phyloP scores from a whole-genome alignment of 116 monocot genomes.

The Phalaenopsis hybrid region DNA sequence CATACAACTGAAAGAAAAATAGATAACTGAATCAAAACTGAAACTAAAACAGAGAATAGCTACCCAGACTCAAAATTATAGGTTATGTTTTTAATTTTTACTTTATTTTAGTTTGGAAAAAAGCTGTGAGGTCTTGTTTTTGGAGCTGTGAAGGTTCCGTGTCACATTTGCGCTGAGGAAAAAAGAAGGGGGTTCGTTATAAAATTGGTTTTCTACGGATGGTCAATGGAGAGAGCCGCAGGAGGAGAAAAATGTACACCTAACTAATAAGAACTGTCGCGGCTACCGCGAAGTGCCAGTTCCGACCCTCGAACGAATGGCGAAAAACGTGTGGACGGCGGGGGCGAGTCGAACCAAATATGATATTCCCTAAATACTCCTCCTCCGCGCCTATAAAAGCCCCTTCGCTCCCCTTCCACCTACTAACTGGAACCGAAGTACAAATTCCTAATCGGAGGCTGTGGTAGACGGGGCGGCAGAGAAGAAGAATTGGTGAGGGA shows the following conservation, averaged over 20 bases:
- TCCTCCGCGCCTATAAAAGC: not conserved
- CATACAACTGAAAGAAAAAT: too few species aligned
- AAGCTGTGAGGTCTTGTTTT: too few species aligned
- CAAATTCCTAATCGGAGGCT: not conserved
- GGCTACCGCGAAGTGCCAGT: not conserved
- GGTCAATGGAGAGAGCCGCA: not conserved
- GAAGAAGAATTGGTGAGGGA: not conserved
- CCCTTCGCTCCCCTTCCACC: not conserved
- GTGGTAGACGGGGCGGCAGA: not conserved
- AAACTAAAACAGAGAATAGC: too few species aligned
- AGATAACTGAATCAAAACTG: too few species aligned
- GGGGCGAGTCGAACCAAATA: not conserved
- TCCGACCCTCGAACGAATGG: not conserved
- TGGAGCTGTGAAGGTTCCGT: too few species aligned
- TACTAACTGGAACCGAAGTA: not conserved
- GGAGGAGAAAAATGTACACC: not conserved
- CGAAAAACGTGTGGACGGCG: constrained; percentile 21
- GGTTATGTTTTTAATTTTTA: too few species aligned
- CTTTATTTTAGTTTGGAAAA: too few species aligned
- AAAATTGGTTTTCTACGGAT: too few species aligned
- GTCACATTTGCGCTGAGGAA: too few species aligned
- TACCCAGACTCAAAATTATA: too few species aligned
- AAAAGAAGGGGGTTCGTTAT: too few species aligned
- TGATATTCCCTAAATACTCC: constrained; percentile 11
- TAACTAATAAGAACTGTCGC: not conserved